These are phyloP conservation scores for Limtongia smithiae DNA, from an alignment of 805 yeast genomes.

Conservation along the genomic window DNA sequence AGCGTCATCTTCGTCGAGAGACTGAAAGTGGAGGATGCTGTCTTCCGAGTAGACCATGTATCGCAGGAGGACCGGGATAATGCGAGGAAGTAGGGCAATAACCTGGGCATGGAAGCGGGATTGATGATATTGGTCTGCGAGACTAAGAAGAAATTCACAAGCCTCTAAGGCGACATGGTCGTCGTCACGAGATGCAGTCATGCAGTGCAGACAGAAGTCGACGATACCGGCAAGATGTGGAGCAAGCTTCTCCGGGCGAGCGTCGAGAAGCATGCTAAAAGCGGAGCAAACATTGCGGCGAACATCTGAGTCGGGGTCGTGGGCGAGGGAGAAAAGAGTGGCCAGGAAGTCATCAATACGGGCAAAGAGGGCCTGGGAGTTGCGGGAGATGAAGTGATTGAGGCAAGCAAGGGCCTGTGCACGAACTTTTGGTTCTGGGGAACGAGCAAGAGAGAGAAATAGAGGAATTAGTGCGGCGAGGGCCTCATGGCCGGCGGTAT, in stretches of 20 bases:
- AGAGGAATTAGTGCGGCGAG: conserved; percentile 62
- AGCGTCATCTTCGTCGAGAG: conserved; percentile 73
- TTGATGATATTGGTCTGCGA: conserved; percentile 59
- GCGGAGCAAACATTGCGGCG: conserved; percentile 74
- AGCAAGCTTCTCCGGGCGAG: conserved; percentile 71
- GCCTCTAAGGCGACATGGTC: conserved; percentile 86
- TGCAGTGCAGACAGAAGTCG: conserved; percentile 74
- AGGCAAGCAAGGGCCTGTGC: conserved; percentile 66
- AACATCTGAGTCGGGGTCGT: conserved; percentile 55
- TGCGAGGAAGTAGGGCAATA: conserved; percentile 53
- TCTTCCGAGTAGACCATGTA: conserved; percentile 87
- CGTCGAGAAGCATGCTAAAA: conserved; percentile 66
- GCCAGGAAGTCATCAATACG: conserved; percentile 64
- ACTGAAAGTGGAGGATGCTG: conserved; percentile 62
- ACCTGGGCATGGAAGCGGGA: conserved; percentile 42
- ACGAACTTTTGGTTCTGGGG: conserved; percentile 47
- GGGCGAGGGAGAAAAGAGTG: conserved; percentile 66
- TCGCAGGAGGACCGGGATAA: conserved; percentile 72
- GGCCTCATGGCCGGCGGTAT: conserved; percentile 64
- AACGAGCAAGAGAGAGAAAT: conserved; percentile 51
- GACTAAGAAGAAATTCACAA: conserved; percentile 79
- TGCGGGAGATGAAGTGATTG: conserved; percentile 68
- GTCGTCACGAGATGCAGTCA: conserved; percentile 50
- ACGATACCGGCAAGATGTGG: conserved; percentile 87
- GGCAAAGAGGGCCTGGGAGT: conserved; percentile 60